Conservation (phyloP, 1,139 yeast genomes). For the Sugiyamaella novakii region DNA sequence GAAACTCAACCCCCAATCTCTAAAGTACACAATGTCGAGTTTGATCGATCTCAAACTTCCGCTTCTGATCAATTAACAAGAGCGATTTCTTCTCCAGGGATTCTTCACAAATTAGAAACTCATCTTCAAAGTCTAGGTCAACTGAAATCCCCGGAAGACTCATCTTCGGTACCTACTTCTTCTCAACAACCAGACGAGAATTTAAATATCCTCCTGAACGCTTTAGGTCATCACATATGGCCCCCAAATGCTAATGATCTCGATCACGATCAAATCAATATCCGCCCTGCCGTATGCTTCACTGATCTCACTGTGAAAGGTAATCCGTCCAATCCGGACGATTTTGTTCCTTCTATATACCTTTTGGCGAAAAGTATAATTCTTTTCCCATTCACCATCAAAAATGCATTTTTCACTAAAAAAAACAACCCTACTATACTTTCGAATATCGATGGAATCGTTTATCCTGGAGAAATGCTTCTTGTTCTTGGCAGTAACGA, state of each 20-base stretch:
- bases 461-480: slow-evolving; percentile 61
- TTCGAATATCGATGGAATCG: slow-evolving; percentile 45
- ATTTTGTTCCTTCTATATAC: slow-evolving; percentile 51
- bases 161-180: neutral
- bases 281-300: slow-evolving; percentile 4
- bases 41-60: slow-evolving; percentile 2
- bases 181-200: neutral
- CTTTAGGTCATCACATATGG: slow-evolving; percentile 1
- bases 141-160: neutral
- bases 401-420: slow-evolving; percentile 35
- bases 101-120: slow-evolving; percentile 5
- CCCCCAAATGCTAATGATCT: slow-evolving; percentile 6
- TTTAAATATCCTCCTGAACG: slow-evolving; percentile 9
- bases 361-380: slow-evolving; percentile 45
- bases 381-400: slow-evolving; percentile 36
- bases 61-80: neutral
- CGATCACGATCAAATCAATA: neutral
- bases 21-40: neutral
- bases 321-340: slow-evolving; percentile 43
- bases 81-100: slow-evolving; percentile 3
- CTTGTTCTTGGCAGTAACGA: slow-evolving; percentile 66
- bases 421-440: slow-evolving; percentile 43
- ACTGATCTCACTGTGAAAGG: slow-evolving; percentile 15
- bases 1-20: neutral
- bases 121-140: slow-evolving; percentile 6